Evolutionary conservation across 1,284 basidiomycete species (phyloP).

Genomic region (Heterobasidion parviporum): DNA sequence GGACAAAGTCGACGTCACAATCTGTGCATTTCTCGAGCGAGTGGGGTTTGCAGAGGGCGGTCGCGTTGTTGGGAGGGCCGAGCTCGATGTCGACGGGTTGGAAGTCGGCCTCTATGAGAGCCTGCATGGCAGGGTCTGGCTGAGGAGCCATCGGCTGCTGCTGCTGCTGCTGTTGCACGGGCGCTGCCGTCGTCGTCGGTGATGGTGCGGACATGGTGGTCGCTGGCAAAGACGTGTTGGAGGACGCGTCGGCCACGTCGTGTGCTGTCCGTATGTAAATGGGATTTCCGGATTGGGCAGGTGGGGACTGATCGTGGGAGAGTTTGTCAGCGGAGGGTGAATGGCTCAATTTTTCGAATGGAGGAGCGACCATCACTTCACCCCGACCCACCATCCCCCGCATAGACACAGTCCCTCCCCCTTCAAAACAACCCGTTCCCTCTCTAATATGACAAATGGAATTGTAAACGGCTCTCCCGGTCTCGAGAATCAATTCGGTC

Average conservation of each 20-base stretch:
- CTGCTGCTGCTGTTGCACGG: slow-evolving; percentile 29
- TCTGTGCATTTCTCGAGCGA: slow-evolving; percentile 60
- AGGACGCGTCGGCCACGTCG: no score
- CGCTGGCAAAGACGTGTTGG: background rate
- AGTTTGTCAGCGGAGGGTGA: no score
- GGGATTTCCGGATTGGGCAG: no score
- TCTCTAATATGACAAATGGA: slow-evolving; percentile 80
- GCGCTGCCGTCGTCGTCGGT: slow-evolving; percentile 11
- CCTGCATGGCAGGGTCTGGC: slow-evolving; percentile 64
- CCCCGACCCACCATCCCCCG: slow-evolving; percentile 20
- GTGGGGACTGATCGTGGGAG: no score
- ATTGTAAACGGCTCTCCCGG: slow-evolving; percentile 71
- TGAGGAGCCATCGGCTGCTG: slow-evolving; percentile 34
- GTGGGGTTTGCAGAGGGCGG: slow-evolving; percentile 55
- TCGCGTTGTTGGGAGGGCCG: slow-evolving; percentile 38
- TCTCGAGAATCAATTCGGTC: slow-evolving; percentile 80
- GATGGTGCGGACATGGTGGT: background rate
- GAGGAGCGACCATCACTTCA: background rate
- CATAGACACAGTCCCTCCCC: slow-evolving; percentile 19
- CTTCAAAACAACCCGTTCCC: slow-evolving; percentile 14
- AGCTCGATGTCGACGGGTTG: slow-evolving; percentile 50
- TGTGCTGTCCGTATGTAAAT: no score
- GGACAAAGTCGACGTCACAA: slow-evolving; percentile 64
- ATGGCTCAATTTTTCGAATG: background rate
- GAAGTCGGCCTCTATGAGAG: slow-evolving; percentile 68